Evolutionary conservation across 129 eudicot genomes (phyloP), one percentile per base, ranked within the genome.

Genomic region (Artemisia argyi): DNA sequence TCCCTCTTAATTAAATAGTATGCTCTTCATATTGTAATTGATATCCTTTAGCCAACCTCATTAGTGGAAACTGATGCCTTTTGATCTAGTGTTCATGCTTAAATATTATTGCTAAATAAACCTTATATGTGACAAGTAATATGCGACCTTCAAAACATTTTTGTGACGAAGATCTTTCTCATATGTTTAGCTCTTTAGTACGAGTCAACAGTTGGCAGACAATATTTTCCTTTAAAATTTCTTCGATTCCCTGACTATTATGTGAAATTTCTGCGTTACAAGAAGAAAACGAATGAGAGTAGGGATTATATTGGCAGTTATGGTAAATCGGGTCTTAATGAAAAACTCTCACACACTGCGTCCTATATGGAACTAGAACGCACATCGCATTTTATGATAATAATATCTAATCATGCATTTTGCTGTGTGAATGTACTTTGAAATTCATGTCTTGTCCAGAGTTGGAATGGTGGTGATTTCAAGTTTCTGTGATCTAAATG

Each of bases 21-120:
- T 35, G 42, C 35, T 54, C 63, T 6, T 69, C 19, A 52, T 52
- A 52, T 52, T 46, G 28, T 54, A 16, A 53, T 24, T 28, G 26
- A 68, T 50, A 15, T 42, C 15, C 50, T 69, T 52, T 11, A 4
- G 50, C 16, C 35, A 69, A 61, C 19, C 5, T 24, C 46, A 13
- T 61, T 61, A 7, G 48, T 61, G 15, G 44, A 15, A 14, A 15
- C 47, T 30, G 48, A 61, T 61, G 44, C 32, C 50, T 54, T 35
- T 68, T 68, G 61, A 68, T 68, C 26, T 65, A 11, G 12, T 42
- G 46, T 65, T 65, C 32, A 39, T 9, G 18, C 19, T 53, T 65
- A 19, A 65, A 39, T 14, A 47, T 53, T 16, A 55, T 55, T 55
- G 26, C 20, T 55, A 55, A 20, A 55, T 55, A 6, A 55, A 18